These are phyloP conservation scores for Zangia roseola DNA, from an alignment of 768 basidiomycete genomes.

Conservation along the genomic window DNA sequence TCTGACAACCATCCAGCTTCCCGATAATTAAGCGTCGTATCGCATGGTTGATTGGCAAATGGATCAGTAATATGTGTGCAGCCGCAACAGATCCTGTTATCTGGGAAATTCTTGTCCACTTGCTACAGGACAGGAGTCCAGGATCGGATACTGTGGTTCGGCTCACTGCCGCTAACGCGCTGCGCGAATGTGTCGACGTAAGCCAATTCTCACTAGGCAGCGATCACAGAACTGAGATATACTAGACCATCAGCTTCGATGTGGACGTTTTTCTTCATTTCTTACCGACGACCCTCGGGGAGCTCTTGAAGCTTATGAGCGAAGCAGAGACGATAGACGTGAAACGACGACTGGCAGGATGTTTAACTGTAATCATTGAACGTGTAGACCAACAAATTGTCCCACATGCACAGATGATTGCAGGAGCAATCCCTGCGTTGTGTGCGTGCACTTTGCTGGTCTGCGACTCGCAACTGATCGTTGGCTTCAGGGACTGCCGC, in stretches of 20 bases:
- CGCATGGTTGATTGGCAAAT: conserved; percentile 92
- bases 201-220: conserved; percentile 29
- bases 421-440: conserved; percentile 62
- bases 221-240: conserved; percentile 6
- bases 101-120: conserved; percentile 80
- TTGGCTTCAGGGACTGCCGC: conserved; percentile 59
- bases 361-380: conserved; percentile 70
- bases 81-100: conserved; percentile 59
- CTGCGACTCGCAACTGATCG: conserved; percentile 6
- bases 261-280: conserved; percentile 65
- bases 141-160: conserved; percentile 85
- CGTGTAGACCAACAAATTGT: conserved; percentile 53
- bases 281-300: conserved; percentile 56
- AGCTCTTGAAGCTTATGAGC: conserved; percentile 65
- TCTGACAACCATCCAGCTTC: conserved; percentile 49
- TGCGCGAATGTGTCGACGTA: conserved; percentile 86
- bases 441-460: conserved; percentile 47
- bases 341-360: conserved; percentile 69
- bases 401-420: conserved; percentile 61
- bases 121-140: conserved; percentile 65
- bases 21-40: conserved; percentile 93
- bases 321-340: conserved; percentile 77
- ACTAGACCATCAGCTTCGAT: conserved; percentile 65
- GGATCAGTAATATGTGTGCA: conserved; percentile 69
- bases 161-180: conserved; percentile 75